Percentiles rank a stretch among this genome's conserved stretches.
Conservation (phyloP, 2,329 filamentous ascomycete species). For the Fusarium papillatum region DNA sequence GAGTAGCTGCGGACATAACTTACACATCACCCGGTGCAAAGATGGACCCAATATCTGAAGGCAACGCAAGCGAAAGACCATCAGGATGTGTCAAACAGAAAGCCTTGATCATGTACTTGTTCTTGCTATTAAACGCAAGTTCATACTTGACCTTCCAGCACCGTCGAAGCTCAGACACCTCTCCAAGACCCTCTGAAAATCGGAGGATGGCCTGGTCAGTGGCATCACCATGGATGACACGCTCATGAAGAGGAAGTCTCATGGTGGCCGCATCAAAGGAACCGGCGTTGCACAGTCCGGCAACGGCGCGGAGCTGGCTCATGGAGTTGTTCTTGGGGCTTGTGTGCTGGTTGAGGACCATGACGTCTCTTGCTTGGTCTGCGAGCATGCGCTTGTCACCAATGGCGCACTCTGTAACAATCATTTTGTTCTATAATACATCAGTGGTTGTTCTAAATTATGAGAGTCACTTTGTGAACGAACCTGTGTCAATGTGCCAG, state of each 20-base stretch:
- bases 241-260: conserved; percentile 69
- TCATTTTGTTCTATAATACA: conserved; percentile 75
- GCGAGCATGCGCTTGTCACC: conserved; percentile 63
- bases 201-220: conserved; percentile 82
- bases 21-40: conserved; percentile 22
- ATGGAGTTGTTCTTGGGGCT: conserved; percentile 57
- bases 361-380: conserved; percentile 62
- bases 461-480: too few relatives aligned
- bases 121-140: conserved; percentile 85
- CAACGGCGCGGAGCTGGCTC: conserved; percentile 70
- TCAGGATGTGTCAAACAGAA: conserved; percentile 59
- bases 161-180: conserved; percentile 69
- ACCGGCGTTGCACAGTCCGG: conserved; percentile 80
- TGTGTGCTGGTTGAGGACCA: conserved; percentile 42
- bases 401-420: conserved; percentile 77
- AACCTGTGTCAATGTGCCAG: conserved; percentile 75
- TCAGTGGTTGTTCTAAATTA: conserved; percentile 14
- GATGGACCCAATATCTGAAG: conserved; percentile 8
- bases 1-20: not conserved
- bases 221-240: conserved; percentile 80
- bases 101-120: conserved; percentile 83
- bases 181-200: conserved; percentile 73
- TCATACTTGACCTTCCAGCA: conserved; percentile 77
- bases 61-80: conserved; percentile 51
- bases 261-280: conserved; percentile 79